Percentiles rank a stretch among this genome's conserved stretches.
Conservation (phyloP, 495 filamentous ascomycete genomes). For the Talaromyces proteolyticus region DNA sequence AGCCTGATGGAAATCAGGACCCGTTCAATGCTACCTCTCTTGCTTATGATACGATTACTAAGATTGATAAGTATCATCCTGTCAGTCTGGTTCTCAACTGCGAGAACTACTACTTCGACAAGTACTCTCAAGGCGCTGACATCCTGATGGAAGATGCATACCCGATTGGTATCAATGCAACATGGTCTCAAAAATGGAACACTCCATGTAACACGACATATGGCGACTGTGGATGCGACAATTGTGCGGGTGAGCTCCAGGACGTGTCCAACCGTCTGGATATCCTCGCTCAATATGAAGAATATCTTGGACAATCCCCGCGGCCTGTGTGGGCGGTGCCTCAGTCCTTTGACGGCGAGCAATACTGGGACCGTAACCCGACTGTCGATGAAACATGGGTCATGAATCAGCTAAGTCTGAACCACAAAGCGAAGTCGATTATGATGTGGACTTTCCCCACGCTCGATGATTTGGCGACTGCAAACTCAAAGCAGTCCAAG, state of each 20-base stretch:
- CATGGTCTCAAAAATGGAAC: conserved; percentile 23
- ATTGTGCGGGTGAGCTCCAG: conserved; percentile 45
- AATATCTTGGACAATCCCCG: conserved; percentile 21
- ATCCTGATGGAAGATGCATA: conserved; percentile 60
- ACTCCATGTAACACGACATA: conserved; percentile 54
- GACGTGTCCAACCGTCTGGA: conserved; percentile 50
- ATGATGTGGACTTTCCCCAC: conserved; percentile 18
- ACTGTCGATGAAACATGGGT: conserved; percentile 43
- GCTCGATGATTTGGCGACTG: conserved; percentile 4
- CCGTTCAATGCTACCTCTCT: conserved; percentile 36
- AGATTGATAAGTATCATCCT: conserved; percentile 60
- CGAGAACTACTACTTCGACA: conserved; percentile 54
- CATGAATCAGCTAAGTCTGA: conserved; percentile 51
- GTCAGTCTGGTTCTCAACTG: conserved; percentile 59
- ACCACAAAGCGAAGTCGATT: conserved; percentile 47
- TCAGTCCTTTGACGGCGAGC: conserved; percentile 54
- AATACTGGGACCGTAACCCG: conserved; percentile 52
- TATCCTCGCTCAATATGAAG: conserved; percentile 32
- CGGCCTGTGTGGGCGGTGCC: conserved; percentile 53
- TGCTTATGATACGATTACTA: conserved; percentile 36
- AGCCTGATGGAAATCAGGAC: conserved; percentile 58
- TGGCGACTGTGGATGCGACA: conserved; percentile 65
- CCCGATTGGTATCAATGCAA: conserved; percentile 49
- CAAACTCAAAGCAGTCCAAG: conserved; percentile 9
- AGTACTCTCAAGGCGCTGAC: conserved; percentile 51